A percentile compares a stretch with the other conserved stretches of the same genome.
phyloP scores from a whole-genome alignment of 306 rosid genomes.

The Castanea crenata region DNA sequence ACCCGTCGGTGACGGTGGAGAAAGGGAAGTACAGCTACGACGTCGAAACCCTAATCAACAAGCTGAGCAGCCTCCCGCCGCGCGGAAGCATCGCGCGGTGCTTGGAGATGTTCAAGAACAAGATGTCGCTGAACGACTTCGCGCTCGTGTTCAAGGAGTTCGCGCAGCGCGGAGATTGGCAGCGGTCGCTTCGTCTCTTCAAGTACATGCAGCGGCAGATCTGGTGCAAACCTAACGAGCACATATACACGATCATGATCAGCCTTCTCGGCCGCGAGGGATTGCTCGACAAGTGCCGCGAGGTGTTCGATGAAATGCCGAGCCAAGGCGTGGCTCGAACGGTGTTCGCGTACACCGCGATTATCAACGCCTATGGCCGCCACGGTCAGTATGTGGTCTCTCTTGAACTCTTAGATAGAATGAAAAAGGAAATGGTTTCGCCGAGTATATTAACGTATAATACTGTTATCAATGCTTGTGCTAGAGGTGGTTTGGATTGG shows the following conservation, averaged over 20 bases:
- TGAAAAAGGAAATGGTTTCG: constrained; percentile 77
- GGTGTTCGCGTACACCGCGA: constrained; percentile 81
- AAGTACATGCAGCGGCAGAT: constrained; percentile 97
- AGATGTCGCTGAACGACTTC: constrained; percentile 86
- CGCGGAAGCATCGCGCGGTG: constrained; percentile 98
- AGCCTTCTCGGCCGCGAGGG: constrained; percentile 86
- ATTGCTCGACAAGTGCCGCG: constrained; percentile 73
- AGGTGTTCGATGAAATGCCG: constrained; percentile 94
- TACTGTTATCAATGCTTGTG: constrained; percentile 88
- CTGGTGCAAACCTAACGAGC: constrained; percentile 97
- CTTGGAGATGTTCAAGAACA: constrained; percentile 84
- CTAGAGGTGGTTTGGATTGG: constrained; percentile 95
- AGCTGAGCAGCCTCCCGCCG: constrained; percentile 84
- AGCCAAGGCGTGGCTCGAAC: constrained; percentile 68
- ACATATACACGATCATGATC: constrained; percentile 81
- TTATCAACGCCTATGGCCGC: constrained; percentile 93
- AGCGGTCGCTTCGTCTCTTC: constrained; percentile 78
- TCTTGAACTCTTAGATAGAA: constrained; percentile 61
- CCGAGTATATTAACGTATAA: constrained; percentile 83
- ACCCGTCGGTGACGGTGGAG: constrained; percentile 79
- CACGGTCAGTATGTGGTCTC: constrained; percentile 72
- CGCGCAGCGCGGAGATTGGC: constrained; percentile 95
- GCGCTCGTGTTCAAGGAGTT: constrained; percentile 92
- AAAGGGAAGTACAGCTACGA: constrained; percentile 91
- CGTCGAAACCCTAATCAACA: constrained; percentile 86